Percentiles rank a stretch among this genome's conserved stretches.
Conservation (phyloP, 108 stramenopile genomes). For the Stephanodiscus minutulus region DNA sequence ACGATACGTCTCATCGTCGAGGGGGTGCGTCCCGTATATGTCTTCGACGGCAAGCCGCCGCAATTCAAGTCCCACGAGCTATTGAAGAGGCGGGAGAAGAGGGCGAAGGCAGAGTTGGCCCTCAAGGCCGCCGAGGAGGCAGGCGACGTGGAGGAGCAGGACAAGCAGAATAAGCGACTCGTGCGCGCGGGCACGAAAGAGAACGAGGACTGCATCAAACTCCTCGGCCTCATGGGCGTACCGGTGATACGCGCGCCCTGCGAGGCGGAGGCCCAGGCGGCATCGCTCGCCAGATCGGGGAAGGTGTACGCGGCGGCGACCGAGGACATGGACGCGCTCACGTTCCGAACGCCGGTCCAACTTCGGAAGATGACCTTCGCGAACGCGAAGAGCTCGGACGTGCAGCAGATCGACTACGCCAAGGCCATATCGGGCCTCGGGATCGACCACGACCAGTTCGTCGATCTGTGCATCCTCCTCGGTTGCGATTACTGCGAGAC, state of each 20-base stretch:
- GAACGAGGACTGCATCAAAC: conserved; percentile 84
- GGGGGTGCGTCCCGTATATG: conserved; percentile 95
- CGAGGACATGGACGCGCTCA: conserved; percentile 99
- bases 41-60: conserved; percentile 99
- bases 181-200: conserved; percentile 89
- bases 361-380: conserved; percentile 94
- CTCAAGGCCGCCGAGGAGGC: conserved; percentile 83
- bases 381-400: conserved; percentile 59
- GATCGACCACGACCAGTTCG: conserved; percentile 95
- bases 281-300: conserved; percentile 86
- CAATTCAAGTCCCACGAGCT: conserved; percentile 93
- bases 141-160: conserved; percentile 87
- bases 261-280: conserved; percentile 98
- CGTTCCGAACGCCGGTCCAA: conserved; percentile 91
- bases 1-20: conserved; percentile 94
- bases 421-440: conserved; percentile 91
- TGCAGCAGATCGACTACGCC: conserved; percentile 87
- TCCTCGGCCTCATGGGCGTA: conserved; percentile 96
- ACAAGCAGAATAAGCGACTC: conserved; percentile 83
- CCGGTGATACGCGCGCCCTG: conserved; percentile 94
- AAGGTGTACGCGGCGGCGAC: conserved; percentile 96
- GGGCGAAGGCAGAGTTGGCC: conserved; percentile 89
- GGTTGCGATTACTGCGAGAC: conserved; percentile 98
- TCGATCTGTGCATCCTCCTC: conserved; percentile 96
- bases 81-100: conserved; percentile 89